These are phyloP conservation scores for Annulohypoxylon nitens DNA, from an alignment of 495 filamentous ascomycete species.

Conservation along the genomic window DNA sequence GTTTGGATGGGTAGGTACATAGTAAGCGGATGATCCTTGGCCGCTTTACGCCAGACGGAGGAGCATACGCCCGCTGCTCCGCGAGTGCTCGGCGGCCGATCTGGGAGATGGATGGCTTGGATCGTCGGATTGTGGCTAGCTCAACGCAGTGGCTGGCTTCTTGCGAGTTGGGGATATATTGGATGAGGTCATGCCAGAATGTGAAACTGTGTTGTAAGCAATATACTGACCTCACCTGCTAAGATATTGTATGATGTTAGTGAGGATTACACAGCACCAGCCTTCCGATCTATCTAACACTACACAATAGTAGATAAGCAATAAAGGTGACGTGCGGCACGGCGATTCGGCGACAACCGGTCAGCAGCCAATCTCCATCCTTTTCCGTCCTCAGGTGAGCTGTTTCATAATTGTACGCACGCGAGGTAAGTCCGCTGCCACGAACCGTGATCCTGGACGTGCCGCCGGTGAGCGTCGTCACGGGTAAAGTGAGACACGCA, in stretches of 20 bases:
- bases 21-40: slow-evolving; percentile 11
- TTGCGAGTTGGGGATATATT: too few relatives aligned
- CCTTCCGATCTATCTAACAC: not conserved
- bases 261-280: slow-evolving; percentile 7
- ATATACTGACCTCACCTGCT: not conserved
- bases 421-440: slow-evolving; percentile 3
- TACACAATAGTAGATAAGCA: not conserved
- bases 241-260: slow-evolving; percentile 2
- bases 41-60: not conserved
- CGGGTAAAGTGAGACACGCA: slow-evolving; percentile 16
- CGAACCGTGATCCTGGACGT: not conserved
- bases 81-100: not conserved
- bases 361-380: slow-evolving; percentile 20
- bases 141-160: not conserved
- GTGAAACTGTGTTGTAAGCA: slow-evolving; percentile 23
- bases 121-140: not conserved
- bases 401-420: slow-evolving; percentile 9
- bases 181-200: slow-evolving; percentile 11
- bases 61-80: not conserved
- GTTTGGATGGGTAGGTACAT: not conserved
- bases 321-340: slow-evolving; percentile 11
- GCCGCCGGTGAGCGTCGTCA: not conserved
- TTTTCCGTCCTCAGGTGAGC: slow-evolving; percentile 1
- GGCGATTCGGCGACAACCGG: not conserved
- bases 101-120: not conserved